Conservation (phyloP, 306 rosid species). For the Rosa multiflora region DNA sequence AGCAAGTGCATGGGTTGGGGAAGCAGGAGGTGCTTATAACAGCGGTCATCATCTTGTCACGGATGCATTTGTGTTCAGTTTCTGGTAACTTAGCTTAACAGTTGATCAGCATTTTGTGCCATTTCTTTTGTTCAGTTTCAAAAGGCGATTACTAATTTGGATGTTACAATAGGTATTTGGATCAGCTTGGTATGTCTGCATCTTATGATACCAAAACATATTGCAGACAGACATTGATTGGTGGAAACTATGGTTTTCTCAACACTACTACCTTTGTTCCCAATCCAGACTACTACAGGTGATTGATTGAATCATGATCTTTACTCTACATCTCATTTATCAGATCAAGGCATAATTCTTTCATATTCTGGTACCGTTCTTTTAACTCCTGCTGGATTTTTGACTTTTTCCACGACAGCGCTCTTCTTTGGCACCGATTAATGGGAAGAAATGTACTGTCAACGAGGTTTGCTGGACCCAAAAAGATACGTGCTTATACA, state of each 20-base stretch:
- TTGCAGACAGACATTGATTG: constrained; percentile 88
- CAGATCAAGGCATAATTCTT: not conserved
- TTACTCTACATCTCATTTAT: not conserved
- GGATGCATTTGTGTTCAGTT: constrained; percentile 79
- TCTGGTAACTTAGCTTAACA: constrained; percentile 49
- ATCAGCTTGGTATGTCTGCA: constrained; percentile 94
- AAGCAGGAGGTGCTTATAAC: constrained; percentile 93
- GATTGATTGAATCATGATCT: not conserved
- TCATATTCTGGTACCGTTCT: not conserved
- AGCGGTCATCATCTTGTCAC: constrained; percentile 83
- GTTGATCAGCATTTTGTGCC: not conserved
- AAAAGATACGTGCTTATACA: constrained; percentile 68
- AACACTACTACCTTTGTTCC: constrained; percentile 58
- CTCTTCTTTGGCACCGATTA: constrained; percentile 86
- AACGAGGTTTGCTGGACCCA: constrained; percentile 61
- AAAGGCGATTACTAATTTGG: not conserved
- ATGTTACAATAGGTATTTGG: constrained; percentile 66
- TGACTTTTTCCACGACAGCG: constrained; percentile 40
- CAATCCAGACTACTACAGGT: constrained; percentile 87
- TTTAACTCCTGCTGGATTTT: constrained; percentile 2
- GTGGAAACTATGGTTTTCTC: constrained; percentile 92
- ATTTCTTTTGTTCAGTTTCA: not conserved
- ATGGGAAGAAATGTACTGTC: constrained; percentile 78
- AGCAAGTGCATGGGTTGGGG: constrained; percentile 89
- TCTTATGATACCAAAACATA: constrained; percentile 71